A percentile compares a stretch with the other conserved stretches of the same genome.
Evolutionary conservation across 169 alveolate genomes (phyloP).

Genomic region (Plasmodium ovale): DNA sequence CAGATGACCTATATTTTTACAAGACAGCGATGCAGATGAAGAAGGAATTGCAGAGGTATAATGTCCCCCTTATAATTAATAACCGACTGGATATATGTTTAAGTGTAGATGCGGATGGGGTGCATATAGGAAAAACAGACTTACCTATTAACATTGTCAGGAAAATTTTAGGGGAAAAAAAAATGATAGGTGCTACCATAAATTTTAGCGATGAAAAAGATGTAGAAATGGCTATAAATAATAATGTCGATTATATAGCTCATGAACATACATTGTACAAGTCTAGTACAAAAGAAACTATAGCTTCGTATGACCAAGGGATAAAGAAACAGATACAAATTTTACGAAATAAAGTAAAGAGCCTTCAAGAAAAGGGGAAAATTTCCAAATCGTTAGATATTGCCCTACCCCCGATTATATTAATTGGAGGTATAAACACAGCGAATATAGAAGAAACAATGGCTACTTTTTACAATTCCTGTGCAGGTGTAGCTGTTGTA

Average conservation of each 20-base stretch:
- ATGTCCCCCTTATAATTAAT: constrained; percentile 79
- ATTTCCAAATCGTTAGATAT: background rate
- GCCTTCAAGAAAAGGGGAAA: constrained; percentile 50
- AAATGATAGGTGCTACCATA: constrained; percentile 80
- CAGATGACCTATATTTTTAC: constrained; percentile 53
- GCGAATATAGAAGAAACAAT: constrained; percentile 50
- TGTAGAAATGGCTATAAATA: constrained; percentile 46
- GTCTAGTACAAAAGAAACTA: constrained; percentile 21
- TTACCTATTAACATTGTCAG: constrained; percentile 78
- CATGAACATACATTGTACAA: constrained; percentile 70
- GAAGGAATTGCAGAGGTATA: constrained; percentile 6
- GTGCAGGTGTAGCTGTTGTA: constrained; percentile 62
- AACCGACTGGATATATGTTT: constrained; percentile 80
- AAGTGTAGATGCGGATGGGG: constrained; percentile 80
- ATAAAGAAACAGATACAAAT: constrained; percentile 29
- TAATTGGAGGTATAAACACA: constrained; percentile 59
- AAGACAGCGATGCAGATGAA: constrained; percentile 43
- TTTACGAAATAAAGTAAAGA: constrained; percentile 7
- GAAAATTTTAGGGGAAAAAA: constrained; percentile 75
- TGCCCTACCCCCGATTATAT: constrained; percentile 23
- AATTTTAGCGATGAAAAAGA: constrained; percentile 76
- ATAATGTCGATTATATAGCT: constrained; percentile 48
- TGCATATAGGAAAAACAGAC: constrained; percentile 81
- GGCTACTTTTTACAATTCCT: constrained; percentile 15
- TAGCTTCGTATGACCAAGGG: constrained; percentile 17